phyloP scores from a whole-genome alignment of 192 early-diverging fungal species.

The Mortierella antarctica region DNA sequence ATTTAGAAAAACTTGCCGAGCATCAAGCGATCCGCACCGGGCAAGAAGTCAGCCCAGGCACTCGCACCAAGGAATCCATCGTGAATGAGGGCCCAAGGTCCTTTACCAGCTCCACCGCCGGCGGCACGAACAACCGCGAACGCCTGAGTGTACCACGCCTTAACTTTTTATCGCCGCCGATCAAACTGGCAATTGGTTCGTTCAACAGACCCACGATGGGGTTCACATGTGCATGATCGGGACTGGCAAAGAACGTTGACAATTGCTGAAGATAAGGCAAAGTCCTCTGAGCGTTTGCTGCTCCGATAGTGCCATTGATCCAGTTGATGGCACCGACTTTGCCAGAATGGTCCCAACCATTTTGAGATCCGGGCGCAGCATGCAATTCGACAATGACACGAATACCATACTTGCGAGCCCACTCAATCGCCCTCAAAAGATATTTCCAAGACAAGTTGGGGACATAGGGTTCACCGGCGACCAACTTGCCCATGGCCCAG shows the following conservation, averaged over 20 bases:
- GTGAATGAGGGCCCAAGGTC: conserved; percentile 53
- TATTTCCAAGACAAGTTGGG: conserved; percentile 64
- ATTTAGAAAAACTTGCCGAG: too few species aligned
- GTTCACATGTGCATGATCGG: conserved; percentile 55
- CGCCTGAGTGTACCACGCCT: conserved; percentile 53
- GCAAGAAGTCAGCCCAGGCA: conserved; percentile 52
- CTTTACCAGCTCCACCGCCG: conserved; percentile 25
- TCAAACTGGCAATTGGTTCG: conserved; percentile 45
- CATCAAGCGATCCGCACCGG: conserved; percentile 49
- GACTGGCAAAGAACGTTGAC: conserved; percentile 61
- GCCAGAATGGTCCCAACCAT: conserved; percentile 70
- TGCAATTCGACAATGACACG: conserved; percentile 76
- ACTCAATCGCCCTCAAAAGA: conserved; percentile 62
- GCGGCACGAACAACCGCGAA: conserved; percentile 48
- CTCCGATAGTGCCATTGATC: conserved; percentile 54
- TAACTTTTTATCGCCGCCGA: conserved; percentile 30
- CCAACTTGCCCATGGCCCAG: conserved; percentile 68
- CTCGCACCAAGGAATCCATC: conserved; percentile 55
- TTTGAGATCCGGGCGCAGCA: conserved; percentile 78
- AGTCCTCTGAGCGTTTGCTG: conserved; percentile 60
- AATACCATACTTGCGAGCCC: conserved; percentile 71
- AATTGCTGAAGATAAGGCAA: conserved; percentile 61
- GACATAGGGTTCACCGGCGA: conserved; percentile 67
- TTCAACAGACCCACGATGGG: conserved; percentile 62
- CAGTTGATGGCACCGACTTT: conserved; percentile 52